phyloP scores from a whole-genome alignment of 164 flowering plant species.

The Chimonanthus salicifolius region DNA sequence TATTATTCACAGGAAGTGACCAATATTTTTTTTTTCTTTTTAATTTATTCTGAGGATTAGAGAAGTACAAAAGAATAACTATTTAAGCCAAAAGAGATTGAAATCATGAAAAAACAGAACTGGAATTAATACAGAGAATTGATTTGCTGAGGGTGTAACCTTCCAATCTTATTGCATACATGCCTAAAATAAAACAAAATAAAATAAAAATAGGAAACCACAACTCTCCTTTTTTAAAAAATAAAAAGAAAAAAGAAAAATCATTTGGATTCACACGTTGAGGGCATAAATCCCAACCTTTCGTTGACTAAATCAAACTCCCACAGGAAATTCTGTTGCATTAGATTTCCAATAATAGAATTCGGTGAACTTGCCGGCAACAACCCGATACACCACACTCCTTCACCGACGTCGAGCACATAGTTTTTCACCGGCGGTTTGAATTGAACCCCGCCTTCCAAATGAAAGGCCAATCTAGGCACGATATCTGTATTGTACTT shows the following conservation, averaged over 20 bases:
- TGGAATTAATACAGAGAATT: too few relatives aligned
- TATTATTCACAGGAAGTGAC: too few relatives aligned
- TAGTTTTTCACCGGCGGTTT: slow-evolving; percentile 58
- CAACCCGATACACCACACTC: slow-evolving; percentile 53
- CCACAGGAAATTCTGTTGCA: slow-evolving; percentile 75
- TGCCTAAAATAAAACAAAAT: background rate
- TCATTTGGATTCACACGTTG: slow-evolving; percentile 5
- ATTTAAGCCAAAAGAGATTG: too few relatives aligned
- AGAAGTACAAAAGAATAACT: too few relatives aligned
- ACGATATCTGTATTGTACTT: background rate
- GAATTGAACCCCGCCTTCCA: slow-evolving; percentile 42
- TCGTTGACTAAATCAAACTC: slow-evolving; percentile 36
- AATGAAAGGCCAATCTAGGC: slow-evolving; percentile 47
- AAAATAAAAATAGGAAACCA: background rate
- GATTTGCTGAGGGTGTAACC: too few relatives aligned
- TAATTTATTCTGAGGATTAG: too few relatives aligned
- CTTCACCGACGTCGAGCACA: slow-evolving; percentile 35
- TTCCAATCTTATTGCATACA: background rate
- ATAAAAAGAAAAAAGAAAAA: too few relatives aligned
- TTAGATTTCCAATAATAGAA: slow-evolving; percentile 54
- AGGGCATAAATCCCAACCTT: slow-evolving; percentile 23
- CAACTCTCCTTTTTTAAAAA: background rate
- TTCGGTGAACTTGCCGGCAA: slow-evolving; percentile 26
- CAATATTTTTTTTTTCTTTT: too few relatives aligned
- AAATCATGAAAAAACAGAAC: too few relatives aligned